These are phyloP conservation scores for Aspergillus terreus DNA, from an alignment of 2,329 filamentous ascomycete species.

Conservation along the genomic window DNA sequence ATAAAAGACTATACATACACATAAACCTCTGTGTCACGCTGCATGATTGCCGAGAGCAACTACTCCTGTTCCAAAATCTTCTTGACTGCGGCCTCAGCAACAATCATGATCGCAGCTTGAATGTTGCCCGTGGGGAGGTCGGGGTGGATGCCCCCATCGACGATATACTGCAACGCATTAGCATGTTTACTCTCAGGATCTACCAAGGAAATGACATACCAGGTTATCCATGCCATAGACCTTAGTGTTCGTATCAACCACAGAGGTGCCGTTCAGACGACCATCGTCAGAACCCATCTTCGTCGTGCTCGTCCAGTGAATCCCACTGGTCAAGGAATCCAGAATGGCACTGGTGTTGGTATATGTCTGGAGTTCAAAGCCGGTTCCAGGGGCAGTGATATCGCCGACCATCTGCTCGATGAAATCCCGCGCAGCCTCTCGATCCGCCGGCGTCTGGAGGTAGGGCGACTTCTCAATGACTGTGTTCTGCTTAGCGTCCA, in stretches of 20 bases:
- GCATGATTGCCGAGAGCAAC: too few species aligned
- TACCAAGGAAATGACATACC: constrained; percentile 44
- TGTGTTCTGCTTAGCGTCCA: constrained; percentile 22
- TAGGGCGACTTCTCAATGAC: constrained; percentile 24
- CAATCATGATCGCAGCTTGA: constrained; percentile 61
- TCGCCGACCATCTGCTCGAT: constrained; percentile 19
- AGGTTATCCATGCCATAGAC: constrained; percentile 12
- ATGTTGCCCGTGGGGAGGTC: constrained; percentile 66
- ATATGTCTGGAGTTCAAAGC: constrained; percentile 20
- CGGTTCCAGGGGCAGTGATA: constrained; percentile 16
- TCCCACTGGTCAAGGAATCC: constrained; percentile 32
- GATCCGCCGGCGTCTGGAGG: constrained; percentile 20
- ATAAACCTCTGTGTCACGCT: too few species aligned
- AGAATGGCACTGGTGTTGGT: constrained; percentile 23
- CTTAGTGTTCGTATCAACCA: constrained; percentile 16
- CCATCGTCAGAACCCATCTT: constrained; percentile 18
- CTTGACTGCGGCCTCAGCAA: constrained; percentile 58
- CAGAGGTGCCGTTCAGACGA: constrained; percentile 11
- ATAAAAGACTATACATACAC: too few species aligned
- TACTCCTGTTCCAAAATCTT: constrained; percentile 37
- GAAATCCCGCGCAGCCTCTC: constrained; percentile 17
- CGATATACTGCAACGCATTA: constrained; percentile 24
- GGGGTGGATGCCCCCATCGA: constrained; percentile 13
- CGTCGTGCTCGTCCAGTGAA: constrained; percentile 11
- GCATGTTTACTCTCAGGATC: constrained; percentile 30